These are phyloP conservation scores for Vanderwaltozyma polyspora DNA, from an alignment of 805 yeast genomes.

Conservation along the genomic window DNA sequence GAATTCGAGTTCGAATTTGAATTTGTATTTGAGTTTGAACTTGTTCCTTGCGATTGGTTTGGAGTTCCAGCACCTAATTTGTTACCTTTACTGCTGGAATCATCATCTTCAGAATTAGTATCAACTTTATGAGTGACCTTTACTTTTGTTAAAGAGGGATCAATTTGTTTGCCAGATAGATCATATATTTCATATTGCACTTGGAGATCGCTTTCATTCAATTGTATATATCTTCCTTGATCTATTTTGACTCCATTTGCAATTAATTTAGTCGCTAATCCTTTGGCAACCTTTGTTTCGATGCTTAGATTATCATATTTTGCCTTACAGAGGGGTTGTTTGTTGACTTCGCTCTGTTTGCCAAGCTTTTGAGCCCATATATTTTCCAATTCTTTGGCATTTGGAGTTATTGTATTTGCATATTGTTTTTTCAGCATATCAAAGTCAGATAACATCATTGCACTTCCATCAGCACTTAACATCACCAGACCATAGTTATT, in stretches of 20 bases:
- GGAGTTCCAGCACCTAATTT: too few species aligned
- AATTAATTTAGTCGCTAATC: conserved; percentile 36
- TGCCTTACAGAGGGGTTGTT: conserved; percentile 22
- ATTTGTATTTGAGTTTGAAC: too few species aligned
- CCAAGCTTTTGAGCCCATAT: background rate
- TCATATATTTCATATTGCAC: conserved; percentile 35
- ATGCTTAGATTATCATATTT: conserved; percentile 35
- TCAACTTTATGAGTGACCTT: too few species aligned
- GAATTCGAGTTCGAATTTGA: too few species aligned
- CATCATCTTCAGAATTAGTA: too few species aligned
- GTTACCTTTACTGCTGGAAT: too few species aligned
- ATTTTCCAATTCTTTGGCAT: conserved; percentile 1
- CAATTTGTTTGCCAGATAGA: conserved; percentile 35
- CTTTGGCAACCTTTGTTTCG: conserved; percentile 29
- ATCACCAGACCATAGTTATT: conserved; percentile 71
- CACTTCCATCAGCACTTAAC: conserved; percentile 32
- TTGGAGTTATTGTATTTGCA: conserved; percentile 25
- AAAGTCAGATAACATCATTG: conserved; percentile 37
- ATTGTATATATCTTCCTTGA: conserved; percentile 39
- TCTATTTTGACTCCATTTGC: conserved; percentile 37
- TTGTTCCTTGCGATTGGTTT: too few species aligned
- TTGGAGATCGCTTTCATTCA: conserved; percentile 33
- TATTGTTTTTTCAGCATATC: conserved; percentile 38
- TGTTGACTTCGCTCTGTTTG: background rate
- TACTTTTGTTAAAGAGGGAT: too few species aligned